Evolutionary conservation across 2,329 filamentous ascomycete genomes (phyloP).

Genomic region (Diplodia intermedia): DNA sequence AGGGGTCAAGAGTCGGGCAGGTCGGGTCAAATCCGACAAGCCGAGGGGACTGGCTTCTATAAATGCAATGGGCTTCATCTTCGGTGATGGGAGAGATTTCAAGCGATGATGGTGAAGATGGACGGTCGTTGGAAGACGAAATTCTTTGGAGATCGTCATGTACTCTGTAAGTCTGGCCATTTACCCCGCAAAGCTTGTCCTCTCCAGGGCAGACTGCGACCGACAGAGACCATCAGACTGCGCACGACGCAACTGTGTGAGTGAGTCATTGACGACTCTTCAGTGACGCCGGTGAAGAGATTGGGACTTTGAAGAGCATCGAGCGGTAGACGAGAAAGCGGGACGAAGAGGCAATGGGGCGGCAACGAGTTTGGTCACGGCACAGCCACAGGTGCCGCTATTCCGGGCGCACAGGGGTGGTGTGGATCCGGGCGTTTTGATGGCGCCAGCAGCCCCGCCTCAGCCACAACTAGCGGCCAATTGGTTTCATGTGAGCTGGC

Average conservation of each 20-base stretch:
- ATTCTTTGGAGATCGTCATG: background rate
- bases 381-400: conserved; percentile 23
- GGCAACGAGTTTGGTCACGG: background rate
- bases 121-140: background rate
- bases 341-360: background rate
- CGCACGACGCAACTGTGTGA: too few species aligned
- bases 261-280: too few species aligned
- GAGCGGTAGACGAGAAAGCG: too few species aligned
- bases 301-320: too few species aligned
- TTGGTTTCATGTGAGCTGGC: conserved; percentile 29
- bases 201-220: background rate
- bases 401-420: background rate
- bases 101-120: too few species aligned
- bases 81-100: too few species aligned
- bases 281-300: too few species aligned
- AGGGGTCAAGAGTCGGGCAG: conserved; percentile 16
- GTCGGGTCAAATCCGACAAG: background rate
- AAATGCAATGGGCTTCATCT: background rate
- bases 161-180: background rate
- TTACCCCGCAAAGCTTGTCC: background rate
- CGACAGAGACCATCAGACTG: too few species aligned
- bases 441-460: conserved; percentile 3
- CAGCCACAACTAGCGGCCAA: conserved; percentile 22
- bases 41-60: background rate
- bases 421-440: background rate